Evolutionary conservation across 768 basidiomycete species (phyloP).

Genomic region (Rhizopogon vesiculosus): DNA sequence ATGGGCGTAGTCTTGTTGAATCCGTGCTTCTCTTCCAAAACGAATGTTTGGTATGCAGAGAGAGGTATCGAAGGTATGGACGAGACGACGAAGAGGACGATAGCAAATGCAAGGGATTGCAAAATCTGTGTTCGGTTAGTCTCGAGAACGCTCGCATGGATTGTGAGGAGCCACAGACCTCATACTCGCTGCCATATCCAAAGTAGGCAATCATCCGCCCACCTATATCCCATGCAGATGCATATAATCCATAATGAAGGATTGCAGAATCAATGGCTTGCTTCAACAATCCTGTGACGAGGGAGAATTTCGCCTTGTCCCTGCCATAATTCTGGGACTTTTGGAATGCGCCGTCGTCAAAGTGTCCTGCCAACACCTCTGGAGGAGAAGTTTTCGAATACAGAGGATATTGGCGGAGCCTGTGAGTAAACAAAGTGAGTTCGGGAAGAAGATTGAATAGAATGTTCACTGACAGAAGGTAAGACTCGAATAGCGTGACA

Average conservation of each 20-base stretch:
- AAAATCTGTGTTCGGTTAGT: conserved; percentile 49
- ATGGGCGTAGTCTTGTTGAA: conserved; percentile 91
- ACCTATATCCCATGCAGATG: conserved; percentile 74
- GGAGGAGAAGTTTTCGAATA: conserved; percentile 78
- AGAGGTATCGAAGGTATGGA: conserved; percentile 71
- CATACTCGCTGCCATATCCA: conserved; percentile 69
- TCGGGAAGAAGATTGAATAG: background rate
- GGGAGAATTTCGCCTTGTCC: conserved; percentile 82
- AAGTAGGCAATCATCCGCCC: conserved; percentile 43
- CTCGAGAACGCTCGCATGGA: background rate
- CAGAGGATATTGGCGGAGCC: conserved; percentile 78
- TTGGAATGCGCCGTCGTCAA: conserved; percentile 65
- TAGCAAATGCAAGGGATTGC: conserved; percentile 78
- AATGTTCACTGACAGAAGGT: conserved; percentile 62
- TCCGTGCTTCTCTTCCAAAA: conserved; percentile 91
- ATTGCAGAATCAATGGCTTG: conserved; percentile 66
- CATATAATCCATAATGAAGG: conserved; percentile 74
- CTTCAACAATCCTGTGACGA: conserved; percentile 70
- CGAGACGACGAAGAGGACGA: conserved; percentile 60
- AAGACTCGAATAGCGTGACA: conserved; percentile 82
- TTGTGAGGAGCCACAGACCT: conserved; percentile 39
- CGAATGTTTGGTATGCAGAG: conserved; percentile 84
- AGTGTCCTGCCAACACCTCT: conserved; percentile 60
- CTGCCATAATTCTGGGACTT: conserved; percentile 91
- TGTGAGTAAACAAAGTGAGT: conserved; percentile 13